Conservation (phyloP, 2,329 filamentous ascomycete genomes). For the Beauveria pseudobassiana region DNA sequence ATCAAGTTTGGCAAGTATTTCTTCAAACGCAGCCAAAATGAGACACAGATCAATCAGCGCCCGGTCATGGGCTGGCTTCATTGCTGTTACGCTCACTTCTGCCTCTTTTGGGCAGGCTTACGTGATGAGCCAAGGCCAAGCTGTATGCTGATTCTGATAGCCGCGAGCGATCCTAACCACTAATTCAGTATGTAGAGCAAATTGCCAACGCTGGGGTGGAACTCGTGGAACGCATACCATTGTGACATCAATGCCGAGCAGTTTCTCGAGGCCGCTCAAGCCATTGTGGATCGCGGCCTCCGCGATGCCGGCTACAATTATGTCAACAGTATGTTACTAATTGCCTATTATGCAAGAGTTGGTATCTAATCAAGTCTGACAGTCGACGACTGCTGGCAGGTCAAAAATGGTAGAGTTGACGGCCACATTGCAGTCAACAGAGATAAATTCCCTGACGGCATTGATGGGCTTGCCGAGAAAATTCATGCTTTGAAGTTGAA, state of each 20-base stretch:
- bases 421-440: slow-evolving; percentile 38
- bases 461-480: slow-evolving; percentile 42
- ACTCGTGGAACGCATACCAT: slow-evolving; percentile 45
- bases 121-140: neutral
- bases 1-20: neutral
- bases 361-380: neutral
- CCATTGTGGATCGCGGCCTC: slow-evolving; percentile 41
- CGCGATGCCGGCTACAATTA: slow-evolving; percentile 49
- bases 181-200: neutral
- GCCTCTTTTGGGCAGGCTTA: neutral
- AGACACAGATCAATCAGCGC: neutral
- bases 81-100: neutral
- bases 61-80: neutral
- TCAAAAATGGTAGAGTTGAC: slow-evolving; percentile 33
- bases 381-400: slow-evolving; percentile 54
- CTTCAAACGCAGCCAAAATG: neutral
- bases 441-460: slow-evolving; percentile 50
- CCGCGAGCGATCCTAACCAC: neutral
- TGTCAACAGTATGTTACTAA: slow-evolving; percentile 33
- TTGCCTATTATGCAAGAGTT: too few species aligned
- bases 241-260: slow-evolving; percentile 43
- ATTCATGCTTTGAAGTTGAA: slow-evolving; percentile 53
- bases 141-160: neutral
- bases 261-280: slow-evolving; percentile 39
- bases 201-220: slow-evolving; percentile 38